Conservation (phyloP, 2,329 filamentous ascomycete species). For the Apiospora rasikravindrae region DNA sequence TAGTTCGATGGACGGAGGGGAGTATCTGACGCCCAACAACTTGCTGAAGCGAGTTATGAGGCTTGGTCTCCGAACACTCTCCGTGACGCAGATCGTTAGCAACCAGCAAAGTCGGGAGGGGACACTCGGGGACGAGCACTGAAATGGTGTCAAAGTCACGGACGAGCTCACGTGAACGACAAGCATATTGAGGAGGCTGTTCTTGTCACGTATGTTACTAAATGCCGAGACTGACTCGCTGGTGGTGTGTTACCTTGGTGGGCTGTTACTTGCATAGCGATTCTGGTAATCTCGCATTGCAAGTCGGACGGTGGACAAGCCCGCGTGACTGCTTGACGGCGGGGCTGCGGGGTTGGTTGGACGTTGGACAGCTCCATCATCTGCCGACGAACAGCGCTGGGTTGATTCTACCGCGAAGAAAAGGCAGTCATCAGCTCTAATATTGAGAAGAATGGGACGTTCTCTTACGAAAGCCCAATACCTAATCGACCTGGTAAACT, state of each 20-base stretch:
- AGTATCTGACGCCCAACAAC: background rate
- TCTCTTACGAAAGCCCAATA: no score
- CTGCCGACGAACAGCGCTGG: background rate
- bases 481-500: background rate
- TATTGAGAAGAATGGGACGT: background rate
- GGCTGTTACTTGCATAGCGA: background rate
- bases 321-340: background rate
- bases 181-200: background rate
- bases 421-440: background rate
- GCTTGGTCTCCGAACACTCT: background rate
- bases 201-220: background rate
- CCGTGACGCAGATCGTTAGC: background rate
- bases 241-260: background rate
- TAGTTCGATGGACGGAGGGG: background rate
- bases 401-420: background rate
- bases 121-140: background rate
- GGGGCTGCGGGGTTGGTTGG: background rate
- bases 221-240: background rate
- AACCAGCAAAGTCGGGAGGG: background rate
- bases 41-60: slow-evolving; percentile 7
- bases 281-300: background rate
- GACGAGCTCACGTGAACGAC: background rate
- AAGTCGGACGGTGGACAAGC: background rate
- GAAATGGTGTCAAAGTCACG: background rate
- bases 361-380: background rate